Evolutionary conservation across 2,329 filamentous ascomycete species (phyloP), one percentile per base, ranked within the genome.

Genomic region (Trichoderma harzianum): DNA sequence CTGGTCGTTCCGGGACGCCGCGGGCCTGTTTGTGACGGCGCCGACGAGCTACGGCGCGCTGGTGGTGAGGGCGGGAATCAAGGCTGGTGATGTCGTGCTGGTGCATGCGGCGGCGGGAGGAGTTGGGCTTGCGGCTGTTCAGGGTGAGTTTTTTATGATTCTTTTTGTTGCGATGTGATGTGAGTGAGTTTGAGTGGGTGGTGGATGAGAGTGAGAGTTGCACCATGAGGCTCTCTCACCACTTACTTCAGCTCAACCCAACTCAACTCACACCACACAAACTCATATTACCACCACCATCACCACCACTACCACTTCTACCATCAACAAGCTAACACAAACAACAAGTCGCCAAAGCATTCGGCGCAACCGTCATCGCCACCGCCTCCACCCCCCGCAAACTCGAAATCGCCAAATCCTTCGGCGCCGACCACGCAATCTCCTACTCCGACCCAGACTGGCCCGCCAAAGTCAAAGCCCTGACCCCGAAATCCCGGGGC

Each of bases 101-200:
- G 90, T 98, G 16, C 95, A 98, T 79, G 95, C 95, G 1, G 95
- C 94, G 0, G 95, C 95, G 0, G 95, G 95, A 3, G 95, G 95
- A 18, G 95, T 98, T 12, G 95, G 95, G 0, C 84, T 98, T 2
- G 93, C 95, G 1, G 95, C 95, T 5, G 94, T 98, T 28, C 95
- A 98, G 81, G 90, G 84, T 85, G 63, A 65, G 82, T 71, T 28
- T 53, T 53, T 28, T 14, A 5, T 24, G 2, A 1, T 7, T 28
- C 12, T 51, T 12, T 32, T 21, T 26, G 11, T 28, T 47, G 24
- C 34, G 5, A 26, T n/a, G 3, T 64, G 53, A 30, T 7, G 8
- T 28, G 61, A 28, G 18, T 28, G 32, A 39, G n/a, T 10, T 24
- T 36, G 32, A 30, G 51, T 36, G 39, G 4, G 39, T n/a, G 7